phyloP scores from a whole-genome alignment of 768 basidiomycete species.

The Hygrocybe punicea region DNA sequence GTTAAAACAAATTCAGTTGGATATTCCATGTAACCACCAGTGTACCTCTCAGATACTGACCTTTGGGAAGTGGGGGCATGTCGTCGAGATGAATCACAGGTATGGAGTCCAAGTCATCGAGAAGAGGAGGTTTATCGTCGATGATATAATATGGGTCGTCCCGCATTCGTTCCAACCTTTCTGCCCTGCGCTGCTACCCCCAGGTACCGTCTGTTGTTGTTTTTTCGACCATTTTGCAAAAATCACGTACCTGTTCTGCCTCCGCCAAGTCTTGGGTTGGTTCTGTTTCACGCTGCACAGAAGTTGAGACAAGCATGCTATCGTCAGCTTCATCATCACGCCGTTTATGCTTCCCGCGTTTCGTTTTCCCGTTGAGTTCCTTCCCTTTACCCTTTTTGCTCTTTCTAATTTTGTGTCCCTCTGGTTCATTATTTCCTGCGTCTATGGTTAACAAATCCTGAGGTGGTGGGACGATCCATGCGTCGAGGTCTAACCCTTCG shows the following conservation, averaged over 20 bases:
- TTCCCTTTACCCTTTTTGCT: constrained; percentile 30
- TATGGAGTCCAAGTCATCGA: constrained; percentile 82
- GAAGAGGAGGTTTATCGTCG: constrained; percentile 47
- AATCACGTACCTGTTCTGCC: constrained; percentile 60
- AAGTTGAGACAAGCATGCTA: constrained; percentile 32
- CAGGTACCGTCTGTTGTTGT: background rate
- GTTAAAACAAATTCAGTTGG: background rate
- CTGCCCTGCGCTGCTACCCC: constrained; percentile 63
- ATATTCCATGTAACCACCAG: background rate
- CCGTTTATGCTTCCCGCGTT: constrained; percentile 34
- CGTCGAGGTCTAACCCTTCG: constrained; percentile 80
- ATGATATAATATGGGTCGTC: constrained; percentile 93
- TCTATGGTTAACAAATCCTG: constrained; percentile 39
- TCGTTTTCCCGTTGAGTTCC: constrained; percentile 9
- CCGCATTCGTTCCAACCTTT: constrained; percentile 67
- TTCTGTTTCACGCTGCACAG: constrained; percentile 41
- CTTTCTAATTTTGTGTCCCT: constrained; percentile 46
- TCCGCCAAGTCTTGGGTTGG: constrained; percentile 58
- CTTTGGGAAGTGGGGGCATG: constrained; percentile 45
- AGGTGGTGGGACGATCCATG: constrained; percentile 74
- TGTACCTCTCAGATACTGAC: background rate
- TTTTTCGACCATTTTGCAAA: background rate
- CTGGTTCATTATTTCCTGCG: constrained; percentile 49
- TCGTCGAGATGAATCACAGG: constrained; percentile 84
- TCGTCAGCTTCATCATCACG: constrained; percentile 26